Percentiles rank a stretch among this genome's conserved stretches.
Conservation (phyloP, 192 early-diverging fungal genomes). For the Gamsiella multidivaricata region DNA sequence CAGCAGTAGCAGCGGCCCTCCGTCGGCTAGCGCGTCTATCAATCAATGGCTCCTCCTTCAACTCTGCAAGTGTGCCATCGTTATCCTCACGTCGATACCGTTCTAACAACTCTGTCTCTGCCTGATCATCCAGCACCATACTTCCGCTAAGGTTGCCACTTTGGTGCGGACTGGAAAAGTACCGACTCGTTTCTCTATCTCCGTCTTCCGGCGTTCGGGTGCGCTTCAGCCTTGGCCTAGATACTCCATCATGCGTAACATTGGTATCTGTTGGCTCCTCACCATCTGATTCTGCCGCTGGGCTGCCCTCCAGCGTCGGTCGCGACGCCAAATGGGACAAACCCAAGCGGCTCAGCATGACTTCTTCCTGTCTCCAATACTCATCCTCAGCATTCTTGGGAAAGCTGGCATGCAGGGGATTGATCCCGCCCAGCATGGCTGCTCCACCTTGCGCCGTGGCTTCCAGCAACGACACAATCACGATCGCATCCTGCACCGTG, state of each 20-base stretch:
- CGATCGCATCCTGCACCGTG: conserved; percentile 69
- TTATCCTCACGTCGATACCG: conserved; percentile 3
- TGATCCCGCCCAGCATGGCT: conserved; percentile 60
- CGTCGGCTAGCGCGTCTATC: conserved; percentile 17
- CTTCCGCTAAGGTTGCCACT: conserved; percentile 2
- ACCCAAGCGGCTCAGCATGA: conserved; percentile 59
- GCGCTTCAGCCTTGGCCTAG: not conserved
- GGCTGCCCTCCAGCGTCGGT: not conserved
- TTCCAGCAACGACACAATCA: conserved; percentile 71
- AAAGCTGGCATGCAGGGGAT: conserved; percentile 68
- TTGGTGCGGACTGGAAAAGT: not conserved
- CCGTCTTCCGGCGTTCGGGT: not conserved
- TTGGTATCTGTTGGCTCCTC: not conserved
- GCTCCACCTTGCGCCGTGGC: conserved; percentile 66
- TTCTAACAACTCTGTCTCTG: conserved; percentile 17
- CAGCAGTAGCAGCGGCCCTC: not conserved
- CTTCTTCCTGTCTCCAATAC: conserved; percentile 55
- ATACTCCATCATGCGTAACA: not conserved
- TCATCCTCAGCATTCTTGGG: conserved; percentile 66
- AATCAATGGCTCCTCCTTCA: conserved; percentile 33
- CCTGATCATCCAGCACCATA: conserved; percentile 21
- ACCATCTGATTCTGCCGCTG: not conserved
- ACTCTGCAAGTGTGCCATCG: not conserved
- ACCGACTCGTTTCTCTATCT: not conserved
- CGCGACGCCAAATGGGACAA: conserved; percentile 53